Evolutionary conservation across 305 asterid species (phyloP).

Genomic region (Petunia hybrid): DNA sequence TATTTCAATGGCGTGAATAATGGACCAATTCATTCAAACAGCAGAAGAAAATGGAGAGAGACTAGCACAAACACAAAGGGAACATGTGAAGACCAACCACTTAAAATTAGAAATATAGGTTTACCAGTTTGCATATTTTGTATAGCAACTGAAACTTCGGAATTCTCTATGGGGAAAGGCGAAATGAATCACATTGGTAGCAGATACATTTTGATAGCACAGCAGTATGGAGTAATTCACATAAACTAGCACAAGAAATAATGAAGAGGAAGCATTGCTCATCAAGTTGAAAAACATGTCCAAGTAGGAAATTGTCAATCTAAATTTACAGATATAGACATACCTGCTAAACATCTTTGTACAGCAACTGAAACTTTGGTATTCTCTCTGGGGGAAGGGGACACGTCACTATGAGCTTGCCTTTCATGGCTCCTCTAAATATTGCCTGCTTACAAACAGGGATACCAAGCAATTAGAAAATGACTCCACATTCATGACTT

Average conservation of each 20-base stretch:
- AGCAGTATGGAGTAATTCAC: background rate
- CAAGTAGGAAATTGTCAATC: background rate
- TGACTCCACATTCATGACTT: constrained; percentile 9
- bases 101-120: background rate
- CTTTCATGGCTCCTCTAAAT: constrained; percentile 95
- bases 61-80: background rate
- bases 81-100: background rate
- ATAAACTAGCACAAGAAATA: background rate
- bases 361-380: constrained; percentile 86
- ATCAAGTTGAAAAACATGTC: background rate
- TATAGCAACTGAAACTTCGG: constrained; percentile 84
- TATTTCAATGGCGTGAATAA: background rate
- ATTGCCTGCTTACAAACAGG: constrained; percentile 67
- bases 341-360: constrained; percentile 74
- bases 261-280: background rate
- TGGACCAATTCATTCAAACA: background rate
- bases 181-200: constrained; percentile 47
- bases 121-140: constrained; percentile 65
- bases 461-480: background rate
- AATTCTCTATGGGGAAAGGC: constrained; percentile 78
- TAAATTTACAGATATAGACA: constrained; percentile 4
- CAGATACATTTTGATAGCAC: background rate
- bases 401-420: constrained; percentile 84
- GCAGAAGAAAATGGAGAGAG: background rate
- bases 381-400: constrained; percentile 90